phyloP scores from a whole-genome alignment of 306 rosid genomes.

The Gillenia trifoliata region DNA sequence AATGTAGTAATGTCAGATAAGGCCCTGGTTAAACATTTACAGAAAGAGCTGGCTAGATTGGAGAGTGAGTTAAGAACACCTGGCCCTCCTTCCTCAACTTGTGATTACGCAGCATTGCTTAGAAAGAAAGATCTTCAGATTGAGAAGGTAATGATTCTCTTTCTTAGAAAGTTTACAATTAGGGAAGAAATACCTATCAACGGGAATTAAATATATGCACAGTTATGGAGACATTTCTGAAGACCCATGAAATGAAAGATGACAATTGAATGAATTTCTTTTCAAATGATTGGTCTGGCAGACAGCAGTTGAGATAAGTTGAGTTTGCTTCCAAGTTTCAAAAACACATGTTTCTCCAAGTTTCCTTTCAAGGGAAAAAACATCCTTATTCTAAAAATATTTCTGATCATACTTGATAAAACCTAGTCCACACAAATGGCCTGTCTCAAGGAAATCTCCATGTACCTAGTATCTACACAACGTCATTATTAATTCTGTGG shows the following conservation, averaged over 20 bases:
- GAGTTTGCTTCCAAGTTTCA: not conserved
- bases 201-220: not conserved
- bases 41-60: slow-evolving; percentile 90
- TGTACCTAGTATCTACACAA: not conserved
- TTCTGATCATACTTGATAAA: not conserved
- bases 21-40: slow-evolving; percentile 96
- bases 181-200: not conserved
- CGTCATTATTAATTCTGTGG: not conserved
- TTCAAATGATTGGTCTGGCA: not conserved
- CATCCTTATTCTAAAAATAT: not conserved
- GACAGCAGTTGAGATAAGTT: not conserved
- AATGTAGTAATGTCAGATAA: slow-evolving; percentile 98
- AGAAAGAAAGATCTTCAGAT: slow-evolving; percentile 92
- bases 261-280: not conserved
- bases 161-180: not conserved
- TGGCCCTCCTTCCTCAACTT: slow-evolving; percentile 47
- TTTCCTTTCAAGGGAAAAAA: not conserved
- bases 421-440: not conserved
- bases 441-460: not conserved
- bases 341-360: not conserved
- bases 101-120: slow-evolving; percentile 61
- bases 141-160: slow-evolving; percentile 61
- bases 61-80: slow-evolving; percentile 91
- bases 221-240: not conserved
- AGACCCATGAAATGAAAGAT: not conserved